Percentiles rank a stretch among this genome's conserved stretches.
phyloP scores from a whole-genome alignment of 2,329 filamentous ascomycete genomes.

The Paecilomyces formosus region DNA sequence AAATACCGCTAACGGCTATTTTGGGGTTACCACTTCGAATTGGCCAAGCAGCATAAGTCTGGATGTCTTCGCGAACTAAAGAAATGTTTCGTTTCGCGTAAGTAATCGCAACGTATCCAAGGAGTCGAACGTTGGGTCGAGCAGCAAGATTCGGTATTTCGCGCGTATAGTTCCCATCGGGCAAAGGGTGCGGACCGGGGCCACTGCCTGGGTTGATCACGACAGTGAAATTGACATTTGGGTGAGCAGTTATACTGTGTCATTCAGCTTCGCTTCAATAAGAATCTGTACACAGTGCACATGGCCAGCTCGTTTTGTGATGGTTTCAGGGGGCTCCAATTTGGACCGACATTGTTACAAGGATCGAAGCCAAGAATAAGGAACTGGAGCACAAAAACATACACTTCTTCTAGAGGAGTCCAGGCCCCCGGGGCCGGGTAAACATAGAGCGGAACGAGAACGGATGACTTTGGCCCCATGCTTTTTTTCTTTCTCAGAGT shows the following conservation, averaged over 20 bases:
- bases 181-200: conserved; percentile 36
- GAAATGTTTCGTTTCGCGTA: conserved; percentile 37
- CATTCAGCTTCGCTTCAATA: conserved; percentile 14
- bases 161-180: conserved; percentile 37
- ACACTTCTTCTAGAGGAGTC: conserved; percentile 40
- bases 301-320: conserved; percentile 7
- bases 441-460: conserved; percentile 44
- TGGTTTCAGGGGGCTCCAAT: not conserved
- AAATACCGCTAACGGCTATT: conserved; percentile 40
- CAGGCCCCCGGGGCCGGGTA: conserved; percentile 42
- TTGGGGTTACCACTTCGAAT: conserved; percentile 24
- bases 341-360: conserved; percentile 2
- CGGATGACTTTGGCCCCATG: conserved; percentile 31
- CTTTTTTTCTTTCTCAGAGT: conserved; percentile 23
- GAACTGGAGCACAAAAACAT: conserved; percentile 11
- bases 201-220: conserved; percentile 43
- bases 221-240: conserved; percentile 42
- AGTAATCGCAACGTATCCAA: conserved; percentile 46
- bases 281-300: not conserved
- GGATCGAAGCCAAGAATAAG: not conserved
- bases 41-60: conserved; percentile 39
- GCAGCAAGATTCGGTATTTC: conserved; percentile 34
- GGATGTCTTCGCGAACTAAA: conserved; percentile 36
- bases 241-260: conserved; percentile 30
- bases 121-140: conserved; percentile 41